A percentile compares a stretch with the other conserved stretches of the same genome.
These are phyloP conservation scores for Punica granatum DNA, from an alignment of 345 rosid species.

Conservation along the genomic window DNA sequence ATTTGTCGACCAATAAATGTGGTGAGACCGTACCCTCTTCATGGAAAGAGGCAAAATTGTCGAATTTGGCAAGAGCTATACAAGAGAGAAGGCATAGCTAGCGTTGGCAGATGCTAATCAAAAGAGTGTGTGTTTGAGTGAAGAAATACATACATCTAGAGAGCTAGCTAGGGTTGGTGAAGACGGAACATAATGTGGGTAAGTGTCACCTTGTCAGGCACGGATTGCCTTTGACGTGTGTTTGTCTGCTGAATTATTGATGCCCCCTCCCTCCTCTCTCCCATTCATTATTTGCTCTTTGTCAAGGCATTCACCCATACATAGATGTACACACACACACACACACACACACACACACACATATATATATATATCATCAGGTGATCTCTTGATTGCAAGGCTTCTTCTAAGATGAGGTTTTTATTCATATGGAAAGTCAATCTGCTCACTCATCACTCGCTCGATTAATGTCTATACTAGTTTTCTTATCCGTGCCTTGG, in stretches of 20 bases:
- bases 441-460: neutral
- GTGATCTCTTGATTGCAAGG: neutral
- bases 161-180: neutral
- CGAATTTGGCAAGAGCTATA: neutral
- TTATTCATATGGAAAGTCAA: neutral
- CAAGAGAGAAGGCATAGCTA: neutral
- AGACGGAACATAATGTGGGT: neutral
- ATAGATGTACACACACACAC: no score
- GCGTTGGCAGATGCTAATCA: neutral
- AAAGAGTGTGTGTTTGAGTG: neutral
- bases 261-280: no score
- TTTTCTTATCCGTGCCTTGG: no score
- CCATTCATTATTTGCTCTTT: no score
- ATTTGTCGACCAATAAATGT: no score
- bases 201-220: conserved; percentile 4
- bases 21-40: no score
- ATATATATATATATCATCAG: no score
- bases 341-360: no score
- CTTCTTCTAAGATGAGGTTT: neutral
- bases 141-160: neutral
- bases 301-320: no score
- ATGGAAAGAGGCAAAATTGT: no score
- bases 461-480: no score
- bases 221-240: neutral
- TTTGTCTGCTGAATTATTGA: conserved; percentile 3